Evolutionary conservation across 495 filamentous ascomycete species (phyloP).

Genomic region (Usnea hakonensis): DNA sequence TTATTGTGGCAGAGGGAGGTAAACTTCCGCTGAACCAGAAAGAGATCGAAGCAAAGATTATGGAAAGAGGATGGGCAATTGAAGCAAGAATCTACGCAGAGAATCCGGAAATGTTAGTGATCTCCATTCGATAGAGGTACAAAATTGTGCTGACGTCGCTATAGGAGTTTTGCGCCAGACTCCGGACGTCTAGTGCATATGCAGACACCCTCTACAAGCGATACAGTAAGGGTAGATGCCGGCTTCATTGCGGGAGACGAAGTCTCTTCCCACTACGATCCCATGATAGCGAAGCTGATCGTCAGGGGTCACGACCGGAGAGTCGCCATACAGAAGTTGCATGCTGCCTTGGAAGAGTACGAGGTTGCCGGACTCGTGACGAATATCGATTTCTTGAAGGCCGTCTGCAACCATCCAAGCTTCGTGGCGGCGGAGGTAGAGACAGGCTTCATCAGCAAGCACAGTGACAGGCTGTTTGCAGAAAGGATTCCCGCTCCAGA

Average conservation of each 20-base stretch:
- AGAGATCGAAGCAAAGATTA: slow-evolving; percentile 69
- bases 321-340: slow-evolving; percentile 75
- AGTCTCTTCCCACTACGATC: slow-evolving; percentile 92
- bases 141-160: background rate
- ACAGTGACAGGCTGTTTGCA: slow-evolving; percentile 64
- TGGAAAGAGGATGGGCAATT: slow-evolving; percentile 73
- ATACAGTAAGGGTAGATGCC: slow-evolving; percentile 80
- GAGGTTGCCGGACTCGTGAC: slow-evolving; percentile 88
- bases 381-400: slow-evolving; percentile 95
- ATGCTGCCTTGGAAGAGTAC: slow-evolving; percentile 76
- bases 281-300: slow-evolving; percentile 98
- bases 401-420: slow-evolving; percentile 65
- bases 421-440: slow-evolving; percentile 88
- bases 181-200: slow-evolving; percentile 85
- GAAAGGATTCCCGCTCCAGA: slow-evolving; percentile 49
- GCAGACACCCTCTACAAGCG: slow-evolving; percentile 56
- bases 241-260: slow-evolving; percentile 88
- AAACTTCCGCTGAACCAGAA: slow-evolving; percentile 78
- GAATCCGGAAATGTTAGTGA: slow-evolving; percentile 57
- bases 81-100: slow-evolving; percentile 97
- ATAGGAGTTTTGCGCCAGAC: slow-evolving; percentile 80
- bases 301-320: slow-evolving; percentile 72
- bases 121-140: too few species aligned
- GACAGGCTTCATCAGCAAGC: slow-evolving; percentile 90
- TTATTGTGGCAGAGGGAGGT: slow-evolving; percentile 82